Evolutionary conservation across 1,284 basidiomycete genomes (phyloP), one percentile per base, ranked within the genome.

Genomic region (Pseudozyma hubeiensis): DNA sequence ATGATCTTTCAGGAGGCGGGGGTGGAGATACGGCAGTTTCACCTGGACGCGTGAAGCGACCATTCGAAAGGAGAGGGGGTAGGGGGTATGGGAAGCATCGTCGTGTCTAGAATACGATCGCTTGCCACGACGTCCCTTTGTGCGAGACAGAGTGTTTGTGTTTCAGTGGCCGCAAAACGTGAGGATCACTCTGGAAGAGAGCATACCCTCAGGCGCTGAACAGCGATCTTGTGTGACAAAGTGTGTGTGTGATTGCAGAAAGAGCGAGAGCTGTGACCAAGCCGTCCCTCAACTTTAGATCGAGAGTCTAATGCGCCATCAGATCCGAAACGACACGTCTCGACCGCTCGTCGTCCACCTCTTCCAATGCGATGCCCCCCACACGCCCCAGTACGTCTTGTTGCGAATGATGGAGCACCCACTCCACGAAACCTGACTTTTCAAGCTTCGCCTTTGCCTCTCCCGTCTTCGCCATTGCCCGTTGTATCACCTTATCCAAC

Each of bases 1-100:
- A 54, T 66, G 10, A 84, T 87, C 30, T 85, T 87, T 57, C 65
- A 75, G 19, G 78, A 85, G 45, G 85, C 85, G 0, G 85, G 85
- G 6, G 84, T 87, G 7, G 67, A 71, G 16, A 75, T 87, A 46
- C 58, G 85, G 14, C 73, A 83, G 56, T 71, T 67, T 31, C 70
- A 73, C 47, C 46, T 73, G 8, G 70, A 73, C 48, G 49, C 66
- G 1, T 64, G 31, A 37, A 17, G 19, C 2, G 24, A 24, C 24
- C 2, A 37, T 37, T 37, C 35, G 35, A 37, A 37, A 2, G 24
- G 4, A 24, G n/a, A 37, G 9, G 35, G 8, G 35, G 8, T 37
- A 10, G 8, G 35, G 35, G 35, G 35, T 37, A 10, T 37, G 35
- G 35, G 35, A 10, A 10, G 35, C 35, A 37, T 37, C 14, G 9